phyloP scores from a whole-genome alignment of 1,284 basidiomycete genomes.

The Naganishia cerealis region DNA sequence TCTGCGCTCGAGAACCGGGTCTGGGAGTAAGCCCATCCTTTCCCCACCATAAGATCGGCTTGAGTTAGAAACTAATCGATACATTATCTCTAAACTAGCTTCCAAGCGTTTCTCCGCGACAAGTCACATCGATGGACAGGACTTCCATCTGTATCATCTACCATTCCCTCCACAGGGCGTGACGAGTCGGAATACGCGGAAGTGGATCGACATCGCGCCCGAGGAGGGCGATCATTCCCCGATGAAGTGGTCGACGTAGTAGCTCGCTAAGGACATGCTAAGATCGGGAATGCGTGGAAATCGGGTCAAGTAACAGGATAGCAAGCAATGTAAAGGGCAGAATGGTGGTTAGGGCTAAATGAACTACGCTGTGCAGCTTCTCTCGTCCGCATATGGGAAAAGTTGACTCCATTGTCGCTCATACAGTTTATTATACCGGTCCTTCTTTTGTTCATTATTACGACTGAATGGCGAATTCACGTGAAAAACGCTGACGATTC shows the following conservation, averaged over 20 bases:
- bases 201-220: conserved; percentile 37
- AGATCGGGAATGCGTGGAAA: too few relatives aligned
- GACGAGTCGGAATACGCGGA: conserved; percentile 45
- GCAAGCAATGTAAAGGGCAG: too few relatives aligned
- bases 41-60: conserved; percentile 41
- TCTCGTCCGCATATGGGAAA: too few relatives aligned
- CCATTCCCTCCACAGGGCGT: conserved; percentile 15
- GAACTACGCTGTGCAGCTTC: too few relatives aligned
- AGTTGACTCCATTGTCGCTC: too few relatives aligned
- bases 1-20: conserved; percentile 60
- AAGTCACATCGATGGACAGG: conserved; percentile 45
- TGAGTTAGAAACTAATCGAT: conserved; percentile 32
- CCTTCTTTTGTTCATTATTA: too few relatives aligned
- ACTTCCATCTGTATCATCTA: conserved; percentile 38
- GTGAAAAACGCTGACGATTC: too few relatives aligned
- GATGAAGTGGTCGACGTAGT: conserved; percentile 3
- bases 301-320: too few relatives aligned
- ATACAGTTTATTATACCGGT: too few relatives aligned
- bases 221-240: conserved; percentile 24
- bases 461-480: too few relatives aligned
- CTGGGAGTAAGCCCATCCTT: conserved; percentile 66
- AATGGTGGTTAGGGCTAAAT: too few relatives aligned
- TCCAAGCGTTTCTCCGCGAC: conserved; percentile 43
- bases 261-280: background rate
- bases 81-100: conserved; percentile 45